These are phyloP conservation scores for Sanghuangporus sanghuang DNA, from an alignment of 1,284 basidiomycete genomes.

Conservation along the genomic window DNA sequence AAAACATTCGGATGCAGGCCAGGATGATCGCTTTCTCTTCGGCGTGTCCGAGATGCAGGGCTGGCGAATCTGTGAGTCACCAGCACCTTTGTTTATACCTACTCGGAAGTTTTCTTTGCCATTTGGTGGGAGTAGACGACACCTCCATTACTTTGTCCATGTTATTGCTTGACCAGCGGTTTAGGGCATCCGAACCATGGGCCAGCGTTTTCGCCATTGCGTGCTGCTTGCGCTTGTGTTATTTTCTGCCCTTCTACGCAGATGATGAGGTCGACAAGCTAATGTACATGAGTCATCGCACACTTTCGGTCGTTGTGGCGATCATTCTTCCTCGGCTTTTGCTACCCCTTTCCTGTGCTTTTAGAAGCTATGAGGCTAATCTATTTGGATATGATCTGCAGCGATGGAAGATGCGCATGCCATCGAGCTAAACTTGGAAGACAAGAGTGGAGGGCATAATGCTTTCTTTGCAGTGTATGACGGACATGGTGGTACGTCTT, in stretches of 20 bases:
- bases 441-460: conserved; percentile 41
- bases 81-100: background rate
- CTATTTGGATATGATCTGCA: conserved; percentile 30
- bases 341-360: conserved; percentile 5
- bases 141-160: background rate
- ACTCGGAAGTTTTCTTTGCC: conserved; percentile 6
- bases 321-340: background rate
- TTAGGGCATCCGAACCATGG: background rate
- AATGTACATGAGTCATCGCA: background rate
- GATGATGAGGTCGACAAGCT: background rate
- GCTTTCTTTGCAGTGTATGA: conserved; percentile 97
- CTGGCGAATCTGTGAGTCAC: conserved; percentile 90
- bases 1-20: conserved; percentile 80
- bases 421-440: conserved; percentile 67
- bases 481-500: conserved; percentile 86
- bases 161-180: background rate
- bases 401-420: conserved; percentile 99
- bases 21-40: conserved; percentile 76
- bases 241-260: background rate
- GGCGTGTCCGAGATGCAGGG: conserved; percentile 98
- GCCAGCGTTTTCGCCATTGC: background rate
- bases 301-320: background rate
- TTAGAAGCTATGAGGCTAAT: background rate
- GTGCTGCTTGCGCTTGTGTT: background rate
- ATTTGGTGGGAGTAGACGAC: background rate